Evolutionary conservation across 805 yeast species (phyloP), one percentile per base, ranked within the genome.

Genomic region (Kodamaea kaohsiungensis): DNA sequence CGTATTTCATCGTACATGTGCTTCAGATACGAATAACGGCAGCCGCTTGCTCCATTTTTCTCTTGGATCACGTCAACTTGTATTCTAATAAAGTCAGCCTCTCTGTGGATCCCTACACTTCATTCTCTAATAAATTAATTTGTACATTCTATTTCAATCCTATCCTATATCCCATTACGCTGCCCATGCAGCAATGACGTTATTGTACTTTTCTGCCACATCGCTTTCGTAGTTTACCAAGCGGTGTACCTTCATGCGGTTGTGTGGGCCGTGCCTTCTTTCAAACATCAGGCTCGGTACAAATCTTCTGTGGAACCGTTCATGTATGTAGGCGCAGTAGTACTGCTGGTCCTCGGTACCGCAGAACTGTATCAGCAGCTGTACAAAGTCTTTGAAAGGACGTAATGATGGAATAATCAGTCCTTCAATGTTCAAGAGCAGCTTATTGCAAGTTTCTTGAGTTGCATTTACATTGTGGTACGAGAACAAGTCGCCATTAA

Each of bases 381-480:
- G 40, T 18, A 52, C 54, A 52, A 52, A 52, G 51, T 54, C 56
- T 45, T 52, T 52, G 46, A 46, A 57, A 33, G 60, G 60, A 18
- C 54, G 51, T 27, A 15, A 19, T 13, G 56, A 53, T 9, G 60
- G 60, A 15, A 54, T 45, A 10, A 55, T 53, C 39, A 55, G 53
- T 7, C 57, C 57, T 37, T 46, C 51, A n/a, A 53, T 35, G 42
- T 43, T 46, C 53, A 51, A 51, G 25, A 43, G 30, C 45, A 43
- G 40, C 30, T 25, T 35, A 16, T 35, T 42, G 30, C 53, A 51
- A 37, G 30, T 43, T 43, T 15, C 43, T 25, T 16, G 7, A 8
- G 49, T 47, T 15, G 49, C 22, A 30, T 45, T 51, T 6, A 43
- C 46, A 17, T 46, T 42, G 17, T 52, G 51, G 48, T 39, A 46